Base-by-base conservation (phyloP, 2,329 filamentous ascomycete genomes). In the Xylariaceae sp. region DNA sequence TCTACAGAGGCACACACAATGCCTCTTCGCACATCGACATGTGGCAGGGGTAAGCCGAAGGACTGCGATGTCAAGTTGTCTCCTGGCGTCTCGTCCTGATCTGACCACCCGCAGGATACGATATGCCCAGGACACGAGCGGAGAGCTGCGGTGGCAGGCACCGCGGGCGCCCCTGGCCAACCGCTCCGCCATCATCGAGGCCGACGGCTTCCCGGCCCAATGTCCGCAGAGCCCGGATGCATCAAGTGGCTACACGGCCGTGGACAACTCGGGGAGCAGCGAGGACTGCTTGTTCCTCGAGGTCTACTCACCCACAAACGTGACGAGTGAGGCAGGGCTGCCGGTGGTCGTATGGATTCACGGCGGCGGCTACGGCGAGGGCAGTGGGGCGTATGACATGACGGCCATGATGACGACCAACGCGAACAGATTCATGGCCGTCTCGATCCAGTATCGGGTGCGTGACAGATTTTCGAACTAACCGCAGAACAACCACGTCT, bases 271-370 rank as follows among this genome's bases (percentile, higher is more conserved):
- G 49, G 12, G 45, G 46, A 1, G 53, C 3, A 49, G 59, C 32
- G 66, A 71, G 42, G 67, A 70, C 37, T 72, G 68, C 38, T 48
- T 64, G 9, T 68, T 67, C 39, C 46, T 71, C 10, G 67, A 70
- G 41, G 59, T 71, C 3, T 56, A 60, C 35, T 59, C 63, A 3
- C 66, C 68, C 1, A 42, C 44, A 9, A 43, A 49, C 37, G 36
- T 7, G 7, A 12, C 7, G 21, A 12, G 12, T 23, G 7, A 37
- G 37, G 44, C 53, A 42, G 24, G 17, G 46, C 54, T 51, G 7
- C 60, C 67, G 0, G 67, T 72, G 0, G 39, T 71, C 2, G 61
- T 71, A 4, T 70, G 62, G 61, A 65, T 72, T 24, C 67, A 70
- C 42, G 68, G 68, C 10, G 67, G 68, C 6, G 67, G 66, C 7